Base-by-base conservation (phyloP, 2,329 filamentous ascomycete species). In the Paracorniculantispora psalliotae region DNA sequence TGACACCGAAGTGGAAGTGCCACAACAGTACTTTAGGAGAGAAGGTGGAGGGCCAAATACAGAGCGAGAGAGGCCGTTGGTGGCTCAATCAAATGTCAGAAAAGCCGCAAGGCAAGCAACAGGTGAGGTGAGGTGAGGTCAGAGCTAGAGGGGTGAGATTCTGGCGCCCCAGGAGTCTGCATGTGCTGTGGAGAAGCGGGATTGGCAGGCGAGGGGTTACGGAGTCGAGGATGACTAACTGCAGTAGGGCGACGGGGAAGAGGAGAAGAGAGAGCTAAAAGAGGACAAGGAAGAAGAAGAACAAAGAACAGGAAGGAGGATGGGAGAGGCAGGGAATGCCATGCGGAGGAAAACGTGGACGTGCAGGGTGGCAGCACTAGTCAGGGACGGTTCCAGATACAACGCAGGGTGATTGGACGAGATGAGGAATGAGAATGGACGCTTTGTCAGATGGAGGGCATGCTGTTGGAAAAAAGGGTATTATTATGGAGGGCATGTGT, bases 141-240 rank as follows among this genome's bases (percentile, higher is more conserved):
- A 57, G 54, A 57, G 35, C 54, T 50, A 57, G 54, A 57, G 35
- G 46, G 54, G 44, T 57, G 54, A 57, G 54, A 57, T 56, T 25
- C 26, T n/a, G 26, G 46, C 10, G 35, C 30, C 30, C 21, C 33
- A 52, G 21, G 25, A 47, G 21, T 10, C 17, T 30, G 37, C 28
- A 35, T 46, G 43, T 9, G 6, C 1, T 35, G 41, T 39, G 43
- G 53, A 48, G 53, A 56, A 26, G 52, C n/a, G 39, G 39, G 9
- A 37, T 21, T 43, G 35, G 19, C 17, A 4, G n/a, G 25, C 2
- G 6, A 10, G 25, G 25, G 4, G 2, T 28, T 35, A 17, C 15
- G 37, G 1, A 19, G 53, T 56, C 15, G 30, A 56, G 21, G 6
- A 39, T 28, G 53, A 48, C 53, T 33, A 33, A 33, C 30, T 6